Base-by-base conservation (phyloP, 192 early-diverging fungal genomes). In the Backusella morwellensis region DNA sequence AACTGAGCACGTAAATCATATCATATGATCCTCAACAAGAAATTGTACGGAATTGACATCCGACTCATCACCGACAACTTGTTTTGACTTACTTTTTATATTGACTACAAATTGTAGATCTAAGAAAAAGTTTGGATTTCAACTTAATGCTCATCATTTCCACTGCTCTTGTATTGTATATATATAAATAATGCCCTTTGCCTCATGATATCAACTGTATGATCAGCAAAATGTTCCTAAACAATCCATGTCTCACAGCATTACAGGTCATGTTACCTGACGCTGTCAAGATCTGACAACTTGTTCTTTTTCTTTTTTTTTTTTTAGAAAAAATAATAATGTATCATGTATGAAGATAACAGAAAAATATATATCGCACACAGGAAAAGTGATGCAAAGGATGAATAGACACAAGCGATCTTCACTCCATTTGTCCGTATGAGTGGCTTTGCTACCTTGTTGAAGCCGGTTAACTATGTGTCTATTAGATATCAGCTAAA, bases 231-330 rank as follows among this genome's bases (percentile, higher is more conserved):
- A 81, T 99, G 96, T 78, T 94, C 90, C 40, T 56, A 97, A 97
- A 1, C 97, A 96, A 85, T 99, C 98, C 76, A 99, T 96, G 86
- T 99, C 98, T 97, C 98, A 99, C 41, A 99, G 91, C 93, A 99
- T 98, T 19, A 85, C 97, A 97, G 73, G 92, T 94, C 97, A 98
- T 99, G 83, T 99, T 97, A 50, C 98, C 98, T 69, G 95, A 97
- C 11, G 90, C 88, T 0, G 98, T 98, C 74, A 99, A 83, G 71
- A 99, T 98, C 83, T 97, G 97, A 41, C 96, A 87, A 85, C 98
- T 96, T 50, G 32, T 1, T 0, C 32, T 32, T 32, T 32, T 29
- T 29, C 1, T 17, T 19, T 19, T 19, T n/a, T 19, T 50, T 50
- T 7, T 50, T 50, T 15, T 44, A 15, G 2, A 44, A 44, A 44